phyloP scores from a whole-genome alignment of 768 basidiomycete species.

The Mycena belliarum region DNA sequence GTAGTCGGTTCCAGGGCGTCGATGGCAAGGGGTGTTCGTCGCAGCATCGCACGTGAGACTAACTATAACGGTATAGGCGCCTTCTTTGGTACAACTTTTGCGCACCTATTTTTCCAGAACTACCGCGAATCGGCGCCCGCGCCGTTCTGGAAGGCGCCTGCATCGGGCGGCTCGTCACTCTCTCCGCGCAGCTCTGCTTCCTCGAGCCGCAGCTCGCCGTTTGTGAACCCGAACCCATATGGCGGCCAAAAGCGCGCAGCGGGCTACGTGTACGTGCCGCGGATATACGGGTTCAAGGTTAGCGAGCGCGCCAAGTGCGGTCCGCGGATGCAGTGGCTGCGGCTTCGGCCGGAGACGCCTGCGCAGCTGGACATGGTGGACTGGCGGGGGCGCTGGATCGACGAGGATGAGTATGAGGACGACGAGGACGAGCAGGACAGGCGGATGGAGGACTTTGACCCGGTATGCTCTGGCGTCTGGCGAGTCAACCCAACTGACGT shows the following conservation, averaged over 20 bases:
- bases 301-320: slow-evolving; percentile 93
- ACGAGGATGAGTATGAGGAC: slow-evolving; percentile 59
- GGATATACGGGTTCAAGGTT: slow-evolving; percentile 98
- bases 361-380: slow-evolving; percentile 87
- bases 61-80: slow-evolving; percentile 59
- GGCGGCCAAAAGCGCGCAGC: slow-evolving; percentile 88
- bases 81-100: slow-evolving; percentile 99
- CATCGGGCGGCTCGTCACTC: slow-evolving; percentile 56
- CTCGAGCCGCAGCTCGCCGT: slow-evolving; percentile 47
- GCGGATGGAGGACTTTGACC: slow-evolving; percentile 87
- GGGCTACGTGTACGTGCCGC: slow-evolving; percentile 84
- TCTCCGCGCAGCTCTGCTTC: slow-evolving; percentile 49
- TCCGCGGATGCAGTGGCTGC: slow-evolving; percentile 96
- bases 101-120: slow-evolving; percentile 96
- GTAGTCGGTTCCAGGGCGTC: slow-evolving; percentile 92
- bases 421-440: slow-evolving; percentile 74
- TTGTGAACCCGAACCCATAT: slow-evolving; percentile 85
- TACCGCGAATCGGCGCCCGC: slow-evolving; percentile 94
- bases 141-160: slow-evolving; percentile 82
- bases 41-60: slow-evolving; percentile 4
- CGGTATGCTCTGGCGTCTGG: slow-evolving; percentile 45
- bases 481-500: background rate
- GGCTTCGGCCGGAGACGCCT: slow-evolving; percentile 79
- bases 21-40: slow-evolving; percentile 65
- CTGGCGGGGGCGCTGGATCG: slow-evolving; percentile 88